Conservation (phyloP, 2,329 filamentous ascomycete genomes). For the Tolypocladium paradoxum region DNA sequence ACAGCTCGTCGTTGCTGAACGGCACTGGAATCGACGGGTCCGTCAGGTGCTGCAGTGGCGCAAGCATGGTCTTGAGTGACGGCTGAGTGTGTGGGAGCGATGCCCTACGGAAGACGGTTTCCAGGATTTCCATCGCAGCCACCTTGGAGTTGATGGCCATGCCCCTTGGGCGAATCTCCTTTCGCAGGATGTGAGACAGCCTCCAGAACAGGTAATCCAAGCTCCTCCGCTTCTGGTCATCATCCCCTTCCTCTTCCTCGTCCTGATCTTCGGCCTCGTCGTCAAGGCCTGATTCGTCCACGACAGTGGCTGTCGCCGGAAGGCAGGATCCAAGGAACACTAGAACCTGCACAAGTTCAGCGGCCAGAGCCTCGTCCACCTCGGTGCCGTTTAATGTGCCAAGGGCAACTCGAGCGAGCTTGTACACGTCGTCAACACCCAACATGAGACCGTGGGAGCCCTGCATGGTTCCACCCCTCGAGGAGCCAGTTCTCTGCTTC, state of each 20-base stretch:
- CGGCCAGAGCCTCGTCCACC: conserved; percentile 63
- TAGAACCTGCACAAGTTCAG: conserved; percentile 70
- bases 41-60: conserved; percentile 68
- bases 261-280: conserved; percentile 33
- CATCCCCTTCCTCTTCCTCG: conserved; percentile 32
- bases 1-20: conserved; percentile 58
- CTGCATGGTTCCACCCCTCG: conserved; percentile 43
- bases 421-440: conserved; percentile 51
- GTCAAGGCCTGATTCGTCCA: conserved; percentile 26
- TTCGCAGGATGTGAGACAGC: conserved; percentile 67
- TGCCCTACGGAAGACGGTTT: conserved; percentile 55
- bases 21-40: conserved; percentile 66
- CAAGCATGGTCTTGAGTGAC: conserved; percentile 49
- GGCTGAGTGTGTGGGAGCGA: conserved; percentile 44
- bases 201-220: conserved; percentile 71
- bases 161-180: conserved; percentile 56
- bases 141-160: conserved; percentile 62
- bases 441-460: conserved; percentile 65
- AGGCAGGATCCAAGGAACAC: conserved; percentile 63
- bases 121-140: conserved; percentile 63
- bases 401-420: conserved; percentile 39
- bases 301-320: conserved; percentile 23
- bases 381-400: conserved; percentile 49
- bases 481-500: conserved; percentile 40
- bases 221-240: conserved; percentile 26